Conservation (phyloP, 2,329 filamentous ascomycete species). For the Didymella arachidicola region DNA sequence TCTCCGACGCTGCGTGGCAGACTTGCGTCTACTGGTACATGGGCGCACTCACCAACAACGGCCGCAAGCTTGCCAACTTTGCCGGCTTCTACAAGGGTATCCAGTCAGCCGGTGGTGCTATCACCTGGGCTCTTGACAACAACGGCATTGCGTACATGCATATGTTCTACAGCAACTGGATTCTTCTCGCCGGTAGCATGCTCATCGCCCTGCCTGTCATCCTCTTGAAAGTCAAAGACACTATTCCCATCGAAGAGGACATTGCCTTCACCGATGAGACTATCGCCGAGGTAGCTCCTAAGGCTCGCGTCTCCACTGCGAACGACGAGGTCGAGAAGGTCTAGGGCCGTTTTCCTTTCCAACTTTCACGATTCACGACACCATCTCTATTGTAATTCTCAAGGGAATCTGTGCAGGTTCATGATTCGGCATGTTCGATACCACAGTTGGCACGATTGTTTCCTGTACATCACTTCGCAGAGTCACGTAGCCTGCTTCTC, state of each 20-base stretch:
- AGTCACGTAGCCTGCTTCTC: constrained; percentile 30
- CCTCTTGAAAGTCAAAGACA: constrained; percentile 79
- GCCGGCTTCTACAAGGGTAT: constrained; percentile 91
- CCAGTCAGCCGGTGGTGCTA: constrained; percentile 83
- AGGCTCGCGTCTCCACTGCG: constrained; percentile 27
- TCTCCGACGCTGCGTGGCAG: constrained; percentile 91
- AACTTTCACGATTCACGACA: constrained; percentile 15
- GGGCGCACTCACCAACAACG: constrained; percentile 91
- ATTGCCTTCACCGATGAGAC: constrained; percentile 87
- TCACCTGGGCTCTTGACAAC: constrained; percentile 76
- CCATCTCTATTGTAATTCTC: constrained; percentile 21
- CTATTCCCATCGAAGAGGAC: constrained; percentile 81
- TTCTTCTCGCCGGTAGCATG: constrained; percentile 74
- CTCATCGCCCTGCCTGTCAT: constrained; percentile 81
- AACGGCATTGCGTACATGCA: constrained; percentile 67
- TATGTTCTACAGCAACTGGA: constrained; percentile 81
- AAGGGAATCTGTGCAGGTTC: constrained; percentile 20
- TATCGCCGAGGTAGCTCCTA: constrained; percentile 68
- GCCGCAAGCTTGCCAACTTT: constrained; percentile 89
- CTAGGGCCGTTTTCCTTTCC: constrained; percentile 17
- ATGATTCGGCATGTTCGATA: constrained; percentile 30
- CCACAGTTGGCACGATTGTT: constrained; percentile 22
- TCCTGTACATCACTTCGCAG: constrained; percentile 36
- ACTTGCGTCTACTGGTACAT: constrained; percentile 95
- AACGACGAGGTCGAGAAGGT: constrained; percentile 41